Evolutionary conservation across 805 yeast genomes (phyloP).

Genomic region (Saccharomycopsis sp.): DNA sequence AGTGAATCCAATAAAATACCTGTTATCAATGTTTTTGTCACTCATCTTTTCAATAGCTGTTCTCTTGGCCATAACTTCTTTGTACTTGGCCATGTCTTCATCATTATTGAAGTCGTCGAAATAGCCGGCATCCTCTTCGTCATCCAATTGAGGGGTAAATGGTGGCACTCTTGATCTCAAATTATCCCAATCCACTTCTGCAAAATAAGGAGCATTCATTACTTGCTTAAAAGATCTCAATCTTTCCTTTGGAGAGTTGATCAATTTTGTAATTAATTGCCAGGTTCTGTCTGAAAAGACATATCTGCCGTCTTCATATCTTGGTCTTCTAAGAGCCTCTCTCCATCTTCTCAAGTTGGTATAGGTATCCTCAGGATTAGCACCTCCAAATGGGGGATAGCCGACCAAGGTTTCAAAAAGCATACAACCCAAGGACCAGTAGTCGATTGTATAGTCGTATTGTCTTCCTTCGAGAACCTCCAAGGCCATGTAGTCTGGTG

Average conservation of each 20-base stretch:
- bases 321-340: slow-evolving; percentile 80
- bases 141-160: slow-evolving; percentile 91
- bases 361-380: slow-evolving; percentile 89
- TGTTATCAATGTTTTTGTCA: slow-evolving; percentile 51
- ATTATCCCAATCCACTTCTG: slow-evolving; percentile 70
- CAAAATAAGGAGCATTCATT: slow-evolving; percentile 68
- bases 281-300: slow-evolving; percentile 96
- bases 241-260: slow-evolving; percentile 71
- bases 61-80: slow-evolving; percentile 91
- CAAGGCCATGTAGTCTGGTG: slow-evolving; percentile 98
- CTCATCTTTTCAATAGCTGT: slow-evolving; percentile 75
- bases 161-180: slow-evolving; percentile 77
- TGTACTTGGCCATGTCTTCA: slow-evolving; percentile 94
- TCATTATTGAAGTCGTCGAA: slow-evolving; percentile 96
- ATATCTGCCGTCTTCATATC: slow-evolving; percentile 79
- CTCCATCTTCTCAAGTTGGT: slow-evolving; percentile 90
- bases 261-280: slow-evolving; percentile 71
- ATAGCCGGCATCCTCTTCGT: slow-evolving; percentile 97
- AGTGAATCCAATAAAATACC: slow-evolving; percentile 89
- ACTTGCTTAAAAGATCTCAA: slow-evolving; percentile 75
- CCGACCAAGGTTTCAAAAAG: slow-evolving; percentile 93
- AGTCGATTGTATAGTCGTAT: slow-evolving; percentile 94
- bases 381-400: slow-evolving; percentile 94
- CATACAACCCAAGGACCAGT: slow-evolving; percentile 98
- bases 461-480: slow-evolving; percentile 92